Evolutionary conservation across 2,329 filamentous ascomycete species (phyloP).

Genomic region (Cladophialophora exuberans): DNA sequence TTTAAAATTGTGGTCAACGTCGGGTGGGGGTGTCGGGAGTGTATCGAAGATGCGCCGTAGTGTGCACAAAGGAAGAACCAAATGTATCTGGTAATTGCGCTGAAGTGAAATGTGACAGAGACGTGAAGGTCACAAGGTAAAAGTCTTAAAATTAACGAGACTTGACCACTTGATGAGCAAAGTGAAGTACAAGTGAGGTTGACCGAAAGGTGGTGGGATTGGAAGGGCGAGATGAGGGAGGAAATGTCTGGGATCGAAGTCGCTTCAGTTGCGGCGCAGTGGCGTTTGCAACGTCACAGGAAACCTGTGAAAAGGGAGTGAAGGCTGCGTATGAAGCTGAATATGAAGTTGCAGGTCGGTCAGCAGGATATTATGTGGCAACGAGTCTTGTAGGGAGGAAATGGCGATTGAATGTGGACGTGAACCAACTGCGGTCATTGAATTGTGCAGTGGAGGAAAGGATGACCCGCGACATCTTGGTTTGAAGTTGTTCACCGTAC

Average conservation of each 20-base stretch:
- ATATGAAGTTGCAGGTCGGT: no score
- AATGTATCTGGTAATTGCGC: background rate
- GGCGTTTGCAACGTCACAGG: background rate
- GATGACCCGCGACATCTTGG: slow-evolving; percentile 2
- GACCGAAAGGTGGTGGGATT: background rate
- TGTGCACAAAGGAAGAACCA: slow-evolving; percentile 10
- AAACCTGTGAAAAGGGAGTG: no score
- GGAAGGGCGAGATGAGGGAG: background rate
- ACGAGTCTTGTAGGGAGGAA: no score
- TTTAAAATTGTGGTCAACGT: background rate
- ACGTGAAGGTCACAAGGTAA: no score
- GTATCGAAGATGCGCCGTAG: slow-evolving; percentile 23
- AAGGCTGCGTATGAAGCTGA: no score
- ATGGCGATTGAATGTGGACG: no score
- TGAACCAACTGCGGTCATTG: slow-evolving; percentile 3
- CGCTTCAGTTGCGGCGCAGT: background rate
- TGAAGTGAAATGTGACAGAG: no score
- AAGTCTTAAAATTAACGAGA: no score
- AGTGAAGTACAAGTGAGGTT: background rate
- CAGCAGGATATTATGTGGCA: no score
- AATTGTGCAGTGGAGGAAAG: background rate
- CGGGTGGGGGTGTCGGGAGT: slow-evolving; percentile 1
- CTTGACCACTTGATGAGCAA: no score
- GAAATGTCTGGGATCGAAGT: background rate
- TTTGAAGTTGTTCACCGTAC: background rate